These are phyloP conservation scores for Paramyrothecium roridum DNA, from an alignment of 2,329 filamentous ascomycete genomes.

Conservation along the genomic window DNA sequence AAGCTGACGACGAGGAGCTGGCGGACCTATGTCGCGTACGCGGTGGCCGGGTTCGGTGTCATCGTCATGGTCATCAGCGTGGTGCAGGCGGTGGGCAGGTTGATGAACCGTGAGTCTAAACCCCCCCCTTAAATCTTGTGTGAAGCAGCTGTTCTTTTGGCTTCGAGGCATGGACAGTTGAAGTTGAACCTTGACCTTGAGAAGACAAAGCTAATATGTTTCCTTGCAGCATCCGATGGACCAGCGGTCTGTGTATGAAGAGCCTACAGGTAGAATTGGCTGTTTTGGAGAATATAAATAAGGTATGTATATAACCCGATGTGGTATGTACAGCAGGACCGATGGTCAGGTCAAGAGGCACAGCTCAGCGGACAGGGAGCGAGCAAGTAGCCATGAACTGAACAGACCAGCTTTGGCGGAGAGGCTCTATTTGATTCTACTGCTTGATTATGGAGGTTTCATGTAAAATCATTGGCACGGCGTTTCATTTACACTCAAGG, in stretches of 20 bases:
- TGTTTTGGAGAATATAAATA: too few relatives aligned
- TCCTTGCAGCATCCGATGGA: constrained; percentile 3
- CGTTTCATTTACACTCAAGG: not conserved
- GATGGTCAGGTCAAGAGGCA: too few relatives aligned
- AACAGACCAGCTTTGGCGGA: not conserved
- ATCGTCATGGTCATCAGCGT: constrained; percentile 80
- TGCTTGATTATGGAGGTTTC: not conserved
- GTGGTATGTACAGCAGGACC: too few relatives aligned
- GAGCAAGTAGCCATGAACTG: not conserved
- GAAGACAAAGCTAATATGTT: not conserved
- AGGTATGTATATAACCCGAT: too few relatives aligned
- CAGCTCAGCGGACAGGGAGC: not conserved
- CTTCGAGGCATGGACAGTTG: too few relatives aligned
- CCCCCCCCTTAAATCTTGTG: not conserved
- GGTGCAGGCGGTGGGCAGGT: constrained; percentile 68
- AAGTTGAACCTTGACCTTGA: not conserved
- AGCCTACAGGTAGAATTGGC: too few relatives aligned
- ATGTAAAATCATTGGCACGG: not conserved
- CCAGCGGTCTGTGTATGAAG: constrained; percentile 18
- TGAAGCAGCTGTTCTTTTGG: too few relatives aligned
- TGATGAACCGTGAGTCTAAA: constrained; percentile 44
- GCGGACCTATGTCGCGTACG: constrained; percentile 69
- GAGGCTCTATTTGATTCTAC: constrained; percentile 9
- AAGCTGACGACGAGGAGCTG: constrained; percentile 79
- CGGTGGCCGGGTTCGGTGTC: constrained; percentile 73